Percentiles rank a stretch among this genome's conserved stretches.
phyloP scores from a whole-genome alignment of 2,329 filamentous ascomycete genomes.

The Fusarium compactum region DNA sequence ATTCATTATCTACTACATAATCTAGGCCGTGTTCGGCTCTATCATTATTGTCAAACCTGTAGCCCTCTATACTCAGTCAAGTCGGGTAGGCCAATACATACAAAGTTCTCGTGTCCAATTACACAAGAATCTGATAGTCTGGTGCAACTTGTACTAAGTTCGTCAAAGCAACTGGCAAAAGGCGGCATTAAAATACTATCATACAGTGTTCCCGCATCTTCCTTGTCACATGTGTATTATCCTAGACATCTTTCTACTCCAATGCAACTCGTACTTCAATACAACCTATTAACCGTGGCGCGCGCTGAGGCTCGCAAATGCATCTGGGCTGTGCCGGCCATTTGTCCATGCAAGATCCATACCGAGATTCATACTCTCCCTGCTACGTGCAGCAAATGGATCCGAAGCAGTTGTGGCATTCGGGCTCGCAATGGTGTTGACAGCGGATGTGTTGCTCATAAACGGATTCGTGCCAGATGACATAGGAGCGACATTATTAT shows the following conservation, averaged over 20 bases:
- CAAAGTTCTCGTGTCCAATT: neutral
- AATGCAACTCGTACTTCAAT: constrained; percentile 33
- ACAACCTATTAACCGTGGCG: constrained; percentile 59
- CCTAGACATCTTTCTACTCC: constrained; percentile 35
- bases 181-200: constrained; percentile 47
- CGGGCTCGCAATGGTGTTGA: constrained; percentile 40
- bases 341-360: constrained; percentile 74
- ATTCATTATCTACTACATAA: neutral
- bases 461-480: constrained; percentile 70
- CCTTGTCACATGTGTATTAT: constrained; percentile 41
- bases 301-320: constrained; percentile 80
- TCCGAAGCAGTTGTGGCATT: constrained; percentile 50
- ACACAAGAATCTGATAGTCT: neutral
- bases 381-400: constrained; percentile 64
- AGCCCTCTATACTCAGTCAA: neutral
- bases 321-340: constrained; percentile 82
- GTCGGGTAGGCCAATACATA: neutral
- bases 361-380: constrained; percentile 77
- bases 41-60: neutral
- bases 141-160: neutral
- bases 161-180: constrained; percentile 26
- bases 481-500: constrained; percentile 51
- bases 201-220: constrained; percentile 41
- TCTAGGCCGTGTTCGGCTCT: neutral
- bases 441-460: constrained; percentile 51